Conservation (phyloP, 192 early-diverging fungal species). For the Podila epicladia region DNA sequence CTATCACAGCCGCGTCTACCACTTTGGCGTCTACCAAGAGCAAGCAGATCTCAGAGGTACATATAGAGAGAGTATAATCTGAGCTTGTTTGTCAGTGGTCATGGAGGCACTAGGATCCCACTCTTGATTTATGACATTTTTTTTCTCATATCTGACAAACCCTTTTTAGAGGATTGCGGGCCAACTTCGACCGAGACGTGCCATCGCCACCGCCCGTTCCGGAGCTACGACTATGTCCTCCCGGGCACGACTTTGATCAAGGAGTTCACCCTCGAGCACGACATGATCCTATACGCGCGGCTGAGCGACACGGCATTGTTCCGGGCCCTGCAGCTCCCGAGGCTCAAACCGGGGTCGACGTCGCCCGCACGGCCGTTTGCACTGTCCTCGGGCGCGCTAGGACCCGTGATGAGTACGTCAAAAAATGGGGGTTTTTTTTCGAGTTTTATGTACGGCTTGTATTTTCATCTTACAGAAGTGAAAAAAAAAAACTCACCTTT, state of each 20-base stretch:
- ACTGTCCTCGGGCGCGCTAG: constrained; percentile 9
- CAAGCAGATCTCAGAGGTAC: constrained; percentile 21
- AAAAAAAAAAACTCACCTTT: neutral
- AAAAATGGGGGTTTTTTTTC: neutral
- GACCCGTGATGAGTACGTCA: constrained; percentile 11
- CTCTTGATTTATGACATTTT: no score
- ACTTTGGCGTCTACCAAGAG: constrained; percentile 23
- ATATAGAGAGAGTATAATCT: neutral
- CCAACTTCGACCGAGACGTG: constrained; percentile 20
- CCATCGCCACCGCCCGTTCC: constrained; percentile 23
- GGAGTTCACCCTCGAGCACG: constrained; percentile 44
- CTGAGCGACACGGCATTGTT: constrained; percentile 19
- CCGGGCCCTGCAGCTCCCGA: constrained; percentile 23
- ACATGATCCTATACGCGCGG: constrained; percentile 37
- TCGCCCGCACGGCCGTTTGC: constrained; percentile 19
- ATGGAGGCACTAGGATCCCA: no score
- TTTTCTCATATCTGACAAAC: neutral
- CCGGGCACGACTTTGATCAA: constrained; percentile 41
- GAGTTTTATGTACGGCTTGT: no score
- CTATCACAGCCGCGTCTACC: constrained; percentile 36
- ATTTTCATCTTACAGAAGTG: neutral
- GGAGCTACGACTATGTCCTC: constrained; percentile 39
- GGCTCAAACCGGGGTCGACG: constrained; percentile 13
- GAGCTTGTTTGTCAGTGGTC: no score
- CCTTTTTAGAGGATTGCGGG: constrained; percentile 16